Evolutionary conservation across 371 early-diverging fungal genomes (phyloP).

Genomic region (Nematocida displodere): DNA sequence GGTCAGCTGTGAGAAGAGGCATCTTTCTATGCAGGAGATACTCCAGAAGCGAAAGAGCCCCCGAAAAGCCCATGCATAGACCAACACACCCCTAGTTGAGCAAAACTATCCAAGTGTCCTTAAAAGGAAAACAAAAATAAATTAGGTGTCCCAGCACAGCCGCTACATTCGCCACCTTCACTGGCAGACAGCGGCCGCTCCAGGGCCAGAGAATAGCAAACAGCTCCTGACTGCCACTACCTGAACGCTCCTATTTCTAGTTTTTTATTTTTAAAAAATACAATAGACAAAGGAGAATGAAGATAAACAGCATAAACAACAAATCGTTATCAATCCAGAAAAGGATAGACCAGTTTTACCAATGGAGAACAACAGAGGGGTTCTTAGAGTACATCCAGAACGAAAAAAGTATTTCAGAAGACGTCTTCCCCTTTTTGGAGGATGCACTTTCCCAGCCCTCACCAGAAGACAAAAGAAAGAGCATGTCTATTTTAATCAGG

Average conservation of each 20-base stretch:
- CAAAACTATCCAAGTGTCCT: background rate
- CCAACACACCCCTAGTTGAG: background rate
- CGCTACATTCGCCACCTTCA: too few species aligned
- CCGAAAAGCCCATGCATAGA: conserved; percentile 8
- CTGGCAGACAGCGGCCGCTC: too few species aligned
- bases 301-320: conserved; percentile 36
- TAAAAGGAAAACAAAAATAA: background rate
- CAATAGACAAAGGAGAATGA: conserved; percentile 49
- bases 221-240: background rate
- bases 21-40: conserved; percentile 44
- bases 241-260: background rate
- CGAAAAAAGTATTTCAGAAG: background rate
- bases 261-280: conserved; percentile 28
- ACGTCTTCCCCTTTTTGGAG: conserved; percentile 10
- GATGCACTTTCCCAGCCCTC: conserved; percentile 2
- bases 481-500: conserved; percentile 17
- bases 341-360: conserved; percentile 31
- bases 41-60: conserved; percentile 46
- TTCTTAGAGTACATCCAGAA: conserved; percentile 41
- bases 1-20: conserved; percentile 56
- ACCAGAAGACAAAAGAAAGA: conserved; percentile 29
- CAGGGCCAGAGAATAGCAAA: too few species aligned
- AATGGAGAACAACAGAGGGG: conserved; percentile 40
- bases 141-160: background rate
- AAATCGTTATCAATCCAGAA: background rate